Evolutionary conservation across 179 eudicot genomes (phyloP), one percentile per base, ranked within the genome.

Genomic region (Spergularia azorica): DNA sequence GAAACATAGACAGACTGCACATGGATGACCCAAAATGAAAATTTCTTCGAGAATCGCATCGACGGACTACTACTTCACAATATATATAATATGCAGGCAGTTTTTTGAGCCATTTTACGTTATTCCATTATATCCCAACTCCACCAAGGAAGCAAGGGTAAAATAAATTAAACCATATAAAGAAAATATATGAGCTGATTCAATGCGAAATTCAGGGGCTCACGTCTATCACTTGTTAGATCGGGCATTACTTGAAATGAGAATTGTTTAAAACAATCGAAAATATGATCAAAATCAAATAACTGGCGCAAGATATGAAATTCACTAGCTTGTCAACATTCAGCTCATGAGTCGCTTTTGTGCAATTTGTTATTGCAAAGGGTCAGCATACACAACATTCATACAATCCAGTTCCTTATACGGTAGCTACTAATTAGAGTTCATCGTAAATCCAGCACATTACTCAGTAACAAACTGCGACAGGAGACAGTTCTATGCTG

Each of bases 401-500:
- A 39, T 65, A 38, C 69, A 65, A 39, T 39, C 69, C 39, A 16
- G 20, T 16, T 65, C 50, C 21, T 65, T 15, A 39, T 39, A 65
- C 15, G 3, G 11, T 11, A 43, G 36, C 18, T 67, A 10, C 26
- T 48, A 67, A 9, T 46, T 4, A 43, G 9, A 43, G 48, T 46
- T 17, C 32, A 67, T 67, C 1, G 16, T 43, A 4, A 14, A 17
- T 18, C 32, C 32, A 67, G 46, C 46, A 17, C 17, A 67, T 9
- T 9, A 67, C 3, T 67, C 71, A 67, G 9, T 67, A 66, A 66
- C 55, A 66, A 21, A n/a, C 15, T n/a, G 15, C 16, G 26, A 46
- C n/a, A 66, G 54, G 15, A 43, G 52, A 46, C n/a, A 66, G 54
- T 66, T 11, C 10, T 66, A 2, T 66, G 54, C 70, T 66, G 70